A percentile compares a stretch with the other conserved stretches of the same genome.
phyloP scores from a whole-genome alignment of 2,329 filamentous ascomycete species.

The Monilinia polystroma region DNA sequence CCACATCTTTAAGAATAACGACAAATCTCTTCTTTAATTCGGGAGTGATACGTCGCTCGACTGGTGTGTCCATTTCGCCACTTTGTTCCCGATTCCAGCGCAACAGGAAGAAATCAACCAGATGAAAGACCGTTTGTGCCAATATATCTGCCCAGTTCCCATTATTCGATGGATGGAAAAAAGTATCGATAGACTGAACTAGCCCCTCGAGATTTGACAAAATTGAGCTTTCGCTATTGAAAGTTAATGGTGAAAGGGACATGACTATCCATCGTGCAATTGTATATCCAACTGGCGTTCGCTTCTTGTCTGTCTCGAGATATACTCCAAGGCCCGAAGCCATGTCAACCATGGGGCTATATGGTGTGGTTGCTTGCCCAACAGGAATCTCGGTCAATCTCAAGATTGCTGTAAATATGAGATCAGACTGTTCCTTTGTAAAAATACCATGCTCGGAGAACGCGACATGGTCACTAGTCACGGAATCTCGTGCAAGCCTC shows the following conservation, averaged over 20 bases:
- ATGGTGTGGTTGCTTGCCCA: conserved; percentile 90
- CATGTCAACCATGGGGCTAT: conserved; percentile 76
- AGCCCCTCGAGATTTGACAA: conserved; percentile 84
- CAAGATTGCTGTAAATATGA: conserved; percentile 89
- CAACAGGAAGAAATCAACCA: conserved; percentile 95
- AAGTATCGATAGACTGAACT: conserved; percentile 93
- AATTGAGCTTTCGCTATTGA: conserved; percentile 75
- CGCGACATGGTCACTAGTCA: conserved; percentile 70
- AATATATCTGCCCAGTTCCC: conserved; percentile 88
- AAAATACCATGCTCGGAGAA: conserved; percentile 90
- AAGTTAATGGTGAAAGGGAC: conserved; percentile 82
- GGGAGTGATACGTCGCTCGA: conserved; percentile 73
- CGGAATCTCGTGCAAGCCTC: conserved; percentile 77
- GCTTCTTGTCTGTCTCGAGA: conserved; percentile 88
- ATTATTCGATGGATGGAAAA: conserved; percentile 97
- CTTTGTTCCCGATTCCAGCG: conserved; percentile 95
- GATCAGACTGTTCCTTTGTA: conserved; percentile 83
- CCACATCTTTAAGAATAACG: conserved; percentile 81
- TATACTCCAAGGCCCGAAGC: conserved; percentile 80
- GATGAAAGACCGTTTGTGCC: conserved; percentile 85
- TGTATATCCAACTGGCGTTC: conserved; percentile 87
- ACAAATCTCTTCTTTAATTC: conserved; percentile 89
- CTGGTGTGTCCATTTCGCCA: conserved; percentile 83
- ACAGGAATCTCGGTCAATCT: conserved; percentile 93
- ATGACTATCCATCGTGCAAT: conserved; percentile 91